phyloP scores from a whole-genome alignment of 495 filamentous ascomycete genomes.

The Daldinia childiae region DNA sequence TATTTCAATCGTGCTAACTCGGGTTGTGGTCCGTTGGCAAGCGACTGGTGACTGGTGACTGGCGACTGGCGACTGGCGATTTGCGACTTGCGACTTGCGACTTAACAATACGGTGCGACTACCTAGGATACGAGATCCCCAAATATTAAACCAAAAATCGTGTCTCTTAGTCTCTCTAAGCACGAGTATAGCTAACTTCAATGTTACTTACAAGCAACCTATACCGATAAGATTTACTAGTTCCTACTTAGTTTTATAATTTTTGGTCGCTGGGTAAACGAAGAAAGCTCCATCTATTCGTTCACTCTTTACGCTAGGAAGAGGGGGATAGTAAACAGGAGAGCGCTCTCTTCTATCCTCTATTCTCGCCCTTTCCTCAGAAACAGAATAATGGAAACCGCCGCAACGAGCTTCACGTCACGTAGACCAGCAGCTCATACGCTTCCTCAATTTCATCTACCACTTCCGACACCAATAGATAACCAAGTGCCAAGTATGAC shows the following conservation, averaged over 20 bases:
- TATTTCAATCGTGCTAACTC: not conserved
- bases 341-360: slow-evolving; percentile 8
- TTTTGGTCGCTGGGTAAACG: not conserved
- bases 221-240: slow-evolving; percentile 11
- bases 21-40: slow-evolving; percentile 1
- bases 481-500: slow-evolving; percentile 45
- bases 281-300: not conserved
- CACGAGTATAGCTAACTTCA: not conserved
- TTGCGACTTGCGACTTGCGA: slow-evolving; percentile 3
- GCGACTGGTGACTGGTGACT: not conserved
- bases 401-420: slow-evolving; percentile 44
- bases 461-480: slow-evolving; percentile 40
- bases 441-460: slow-evolving; percentile 46
- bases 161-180: not conserved
- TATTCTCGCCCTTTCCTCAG: not conserved
- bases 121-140: not conserved
- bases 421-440: slow-evolving; percentile 45
- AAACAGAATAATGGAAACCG: slow-evolving; percentile 43
- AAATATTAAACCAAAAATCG: not conserved
- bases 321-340: not conserved
- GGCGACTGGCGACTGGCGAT: no score
- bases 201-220: not conserved
- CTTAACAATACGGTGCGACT: not conserved
- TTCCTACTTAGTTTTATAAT: not conserved
- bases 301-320: not conserved